Evolutionary conservation across 352 stramenopile genomes (phyloP).

Genomic region (Phytophthora palmivora): DNA sequence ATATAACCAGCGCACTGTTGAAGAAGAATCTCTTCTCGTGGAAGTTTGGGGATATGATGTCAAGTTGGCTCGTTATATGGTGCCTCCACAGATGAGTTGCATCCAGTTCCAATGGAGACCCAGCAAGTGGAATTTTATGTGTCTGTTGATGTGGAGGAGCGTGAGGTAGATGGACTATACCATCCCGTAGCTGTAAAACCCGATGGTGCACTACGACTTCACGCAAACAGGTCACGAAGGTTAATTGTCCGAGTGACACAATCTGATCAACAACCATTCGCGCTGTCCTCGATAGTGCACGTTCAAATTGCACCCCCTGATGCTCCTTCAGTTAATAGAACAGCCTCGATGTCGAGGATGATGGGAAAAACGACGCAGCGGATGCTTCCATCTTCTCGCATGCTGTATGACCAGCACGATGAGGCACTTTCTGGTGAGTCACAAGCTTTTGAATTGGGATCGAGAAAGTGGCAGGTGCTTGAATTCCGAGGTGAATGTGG

Average conservation of each 20-base stretch:
- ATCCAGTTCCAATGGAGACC: constrained; percentile 9
- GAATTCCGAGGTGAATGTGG: constrained; percentile 40
- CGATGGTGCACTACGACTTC: constrained; percentile 70
- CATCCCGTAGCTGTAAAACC: constrained; percentile 70
- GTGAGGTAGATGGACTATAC: constrained; percentile 70
- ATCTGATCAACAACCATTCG: constrained; percentile 66
- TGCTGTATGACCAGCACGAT: constrained; percentile 23
- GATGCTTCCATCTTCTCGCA: constrained; percentile 45
- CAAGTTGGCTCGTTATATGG: constrained; percentile 8
- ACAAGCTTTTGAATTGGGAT: constrained; percentile 13
- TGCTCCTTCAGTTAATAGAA: constrained; percentile 36
- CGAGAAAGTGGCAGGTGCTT: constrained; percentile 43
- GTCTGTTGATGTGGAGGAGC: constrained; percentile 80
- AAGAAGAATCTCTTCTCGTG: constrained; percentile 53
- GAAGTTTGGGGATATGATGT: constrained; percentile 70
- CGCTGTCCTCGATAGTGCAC: constrained; percentile 45
- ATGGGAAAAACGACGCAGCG: constrained; percentile 52
- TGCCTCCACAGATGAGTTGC: not conserved
- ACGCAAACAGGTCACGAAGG: constrained; percentile 61
- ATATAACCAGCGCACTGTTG: constrained; percentile 12
- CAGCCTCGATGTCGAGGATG: constrained; percentile 39
- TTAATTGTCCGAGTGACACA: constrained; percentile 73
- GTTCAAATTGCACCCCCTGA: constrained; percentile 52
- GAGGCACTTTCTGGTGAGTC: constrained; percentile 15
- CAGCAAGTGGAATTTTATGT: constrained; percentile 64